Conservation (phyloP, 2,329 filamentous ascomycete genomes). For the Aspergillus fijiensis region DNA sequence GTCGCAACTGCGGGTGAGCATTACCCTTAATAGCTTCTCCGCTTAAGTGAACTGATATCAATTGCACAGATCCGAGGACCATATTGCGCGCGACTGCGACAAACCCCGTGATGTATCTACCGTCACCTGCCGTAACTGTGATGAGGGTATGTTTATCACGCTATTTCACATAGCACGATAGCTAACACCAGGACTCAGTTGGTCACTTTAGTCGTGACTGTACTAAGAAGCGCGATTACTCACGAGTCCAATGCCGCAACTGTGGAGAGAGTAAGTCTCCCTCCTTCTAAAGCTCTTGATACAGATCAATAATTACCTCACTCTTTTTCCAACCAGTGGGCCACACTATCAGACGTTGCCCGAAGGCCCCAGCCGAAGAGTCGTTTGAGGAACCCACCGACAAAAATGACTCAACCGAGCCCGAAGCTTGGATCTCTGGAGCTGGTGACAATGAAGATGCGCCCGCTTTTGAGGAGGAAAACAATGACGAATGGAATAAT, state of each 20-base stretch:
- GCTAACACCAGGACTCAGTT: constrained; percentile 26
- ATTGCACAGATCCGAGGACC: constrained; percentile 40
- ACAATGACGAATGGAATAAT: background rate
- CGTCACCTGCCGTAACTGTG: constrained; percentile 48
- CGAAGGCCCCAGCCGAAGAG: constrained; percentile 24
- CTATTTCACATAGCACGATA: background rate
- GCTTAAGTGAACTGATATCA: constrained; percentile 11
- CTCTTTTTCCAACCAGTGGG: constrained; percentile 36
- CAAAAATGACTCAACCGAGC: constrained; percentile 4
- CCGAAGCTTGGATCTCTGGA: background rate
- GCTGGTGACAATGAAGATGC: background rate
- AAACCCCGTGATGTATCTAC: constrained; percentile 41
- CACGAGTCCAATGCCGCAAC: constrained; percentile 46
- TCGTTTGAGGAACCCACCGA: background rate
- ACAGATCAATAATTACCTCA: background rate
- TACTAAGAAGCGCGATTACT: constrained; percentile 44
- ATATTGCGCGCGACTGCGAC: constrained; percentile 45
- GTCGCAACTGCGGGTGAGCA: constrained; percentile 47
- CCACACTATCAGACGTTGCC: constrained; percentile 44
- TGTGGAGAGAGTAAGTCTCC: constrained; percentile 44
- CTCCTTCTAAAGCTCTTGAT: background rate
- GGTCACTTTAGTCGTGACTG: constrained; percentile 48
- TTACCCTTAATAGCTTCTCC: background rate
- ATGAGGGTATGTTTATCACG: constrained; percentile 33
- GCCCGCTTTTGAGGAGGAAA: background rate